Conservation (phyloP, 163 green algal genomes). For the Coccomyxa subellipsoidea region DNA sequence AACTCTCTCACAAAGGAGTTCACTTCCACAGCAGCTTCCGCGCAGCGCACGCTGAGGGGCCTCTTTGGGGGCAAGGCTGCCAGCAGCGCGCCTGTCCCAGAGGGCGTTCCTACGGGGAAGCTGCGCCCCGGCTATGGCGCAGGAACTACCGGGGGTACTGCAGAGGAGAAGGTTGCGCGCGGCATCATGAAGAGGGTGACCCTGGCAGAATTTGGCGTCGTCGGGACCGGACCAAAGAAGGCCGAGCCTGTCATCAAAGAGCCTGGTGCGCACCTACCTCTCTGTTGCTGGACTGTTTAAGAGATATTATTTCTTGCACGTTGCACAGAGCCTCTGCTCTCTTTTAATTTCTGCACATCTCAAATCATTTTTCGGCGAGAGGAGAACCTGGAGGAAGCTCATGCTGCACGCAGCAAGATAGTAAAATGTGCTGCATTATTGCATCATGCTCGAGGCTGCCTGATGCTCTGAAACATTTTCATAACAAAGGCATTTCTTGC, state of each 20-base stretch:
- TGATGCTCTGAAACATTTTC: neutral
- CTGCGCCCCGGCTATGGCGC: neutral
- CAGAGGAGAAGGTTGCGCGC: neutral
- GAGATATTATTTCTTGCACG: too few relatives aligned
- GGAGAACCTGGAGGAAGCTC: too few relatives aligned
- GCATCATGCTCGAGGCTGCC: too few relatives aligned
- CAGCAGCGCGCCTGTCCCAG: neutral
- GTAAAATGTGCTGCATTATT: too few relatives aligned
- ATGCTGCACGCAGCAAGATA: too few relatives aligned
- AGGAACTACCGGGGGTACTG: neutral
- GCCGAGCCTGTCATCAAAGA: neutral
- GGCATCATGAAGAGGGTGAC: neutral
- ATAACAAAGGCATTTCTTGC: neutral
- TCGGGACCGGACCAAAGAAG: neutral
- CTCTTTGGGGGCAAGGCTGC: neutral
- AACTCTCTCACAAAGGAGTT: neutral
- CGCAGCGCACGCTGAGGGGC: neutral
- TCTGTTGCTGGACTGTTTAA: too few relatives aligned
- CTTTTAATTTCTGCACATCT: too few relatives aligned
- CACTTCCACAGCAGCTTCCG: neutral
- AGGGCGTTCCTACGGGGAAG: neutral
- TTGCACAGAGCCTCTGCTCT: too few relatives aligned
- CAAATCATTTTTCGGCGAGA: too few relatives aligned
- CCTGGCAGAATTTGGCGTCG: too few relatives aligned
- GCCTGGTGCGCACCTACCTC: neutral